Evolutionary conservation across 192 early-diverging fungal genomes (phyloP).

Genomic region (Chytriomyces confervae): DNA sequence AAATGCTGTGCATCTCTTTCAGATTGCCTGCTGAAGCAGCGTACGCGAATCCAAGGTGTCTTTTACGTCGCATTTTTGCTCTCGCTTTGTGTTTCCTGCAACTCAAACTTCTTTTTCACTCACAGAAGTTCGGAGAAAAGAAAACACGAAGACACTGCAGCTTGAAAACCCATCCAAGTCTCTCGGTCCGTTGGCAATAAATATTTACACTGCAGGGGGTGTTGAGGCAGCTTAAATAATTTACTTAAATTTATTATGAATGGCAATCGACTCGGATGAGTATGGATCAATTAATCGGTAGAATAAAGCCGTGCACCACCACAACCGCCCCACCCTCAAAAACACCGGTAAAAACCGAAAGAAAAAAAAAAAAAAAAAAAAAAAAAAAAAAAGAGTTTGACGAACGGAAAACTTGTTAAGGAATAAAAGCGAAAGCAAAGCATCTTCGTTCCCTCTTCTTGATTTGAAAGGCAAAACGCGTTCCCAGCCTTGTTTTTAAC

Average conservation of each 20-base stretch:
- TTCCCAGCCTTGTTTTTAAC: background rate
- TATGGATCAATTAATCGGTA: too few relatives aligned
- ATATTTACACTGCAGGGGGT: too few relatives aligned
- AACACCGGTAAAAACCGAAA: background rate
- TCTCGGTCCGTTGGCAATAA: too few relatives aligned
- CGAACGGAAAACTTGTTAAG: background rate
- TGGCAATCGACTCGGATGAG: too few relatives aligned
- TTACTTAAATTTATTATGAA: too few relatives aligned
- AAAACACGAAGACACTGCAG: background rate
- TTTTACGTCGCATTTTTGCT: too few relatives aligned
- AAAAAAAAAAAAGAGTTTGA: background rate
- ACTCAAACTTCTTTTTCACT: background rate
- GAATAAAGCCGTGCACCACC: too few relatives aligned
- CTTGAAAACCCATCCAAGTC: background rate
- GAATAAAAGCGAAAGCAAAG: background rate
- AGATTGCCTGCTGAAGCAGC: conserved; percentile 78
- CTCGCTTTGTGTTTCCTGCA: too few relatives aligned
- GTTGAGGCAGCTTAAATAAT: too few relatives aligned
- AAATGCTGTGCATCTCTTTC: conserved; percentile 97
- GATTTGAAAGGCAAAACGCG: background rate
- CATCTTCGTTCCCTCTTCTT: background rate
- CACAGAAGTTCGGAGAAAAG: background rate
- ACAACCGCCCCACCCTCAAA: too few relatives aligned
- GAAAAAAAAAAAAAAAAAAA: conserved; percentile 10
- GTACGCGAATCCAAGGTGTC: conserved; percentile 49